Evolutionary conservation across 495 filamentous ascomycete species (phyloP).

Genomic region (Lasiosphaeriaceae sp.): DNA sequence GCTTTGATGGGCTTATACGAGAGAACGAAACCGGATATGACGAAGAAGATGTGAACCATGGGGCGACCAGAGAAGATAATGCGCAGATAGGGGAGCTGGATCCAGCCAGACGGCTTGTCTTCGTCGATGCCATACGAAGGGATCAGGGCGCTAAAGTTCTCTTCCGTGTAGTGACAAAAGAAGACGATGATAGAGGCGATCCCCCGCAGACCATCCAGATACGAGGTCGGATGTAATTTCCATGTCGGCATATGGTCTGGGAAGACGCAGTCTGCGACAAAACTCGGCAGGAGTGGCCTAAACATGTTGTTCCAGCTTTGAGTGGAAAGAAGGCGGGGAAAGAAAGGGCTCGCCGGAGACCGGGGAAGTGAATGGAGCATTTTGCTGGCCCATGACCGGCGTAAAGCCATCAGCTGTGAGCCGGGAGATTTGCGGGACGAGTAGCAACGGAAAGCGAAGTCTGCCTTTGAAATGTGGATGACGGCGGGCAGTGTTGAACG

Average conservation of each 20-base stretch:
- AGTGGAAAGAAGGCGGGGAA: slow-evolving; percentile 1
- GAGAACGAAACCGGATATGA: slow-evolving; percentile 66
- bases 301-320: slow-evolving; percentile 8
- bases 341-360: background rate
- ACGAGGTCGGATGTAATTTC: slow-evolving; percentile 43
- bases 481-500: background rate
- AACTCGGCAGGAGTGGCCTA: slow-evolving; percentile 27
- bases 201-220: slow-evolving; percentile 53
- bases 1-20: slow-evolving; percentile 60
- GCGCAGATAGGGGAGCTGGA: slow-evolving; percentile 62
- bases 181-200: slow-evolving; percentile 53
- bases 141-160: slow-evolving; percentile 33
- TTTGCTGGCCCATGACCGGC: background rate
- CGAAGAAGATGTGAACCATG: slow-evolving; percentile 73
- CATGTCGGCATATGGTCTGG: slow-evolving; percentile 25
- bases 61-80: slow-evolving; percentile 61
- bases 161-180: slow-evolving; percentile 45
- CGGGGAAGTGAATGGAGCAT: slow-evolving; percentile 7
- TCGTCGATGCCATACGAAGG: slow-evolving; percentile 43
- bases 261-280: slow-evolving; percentile 28
- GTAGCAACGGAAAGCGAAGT: background rate
- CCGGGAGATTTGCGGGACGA: background rate
- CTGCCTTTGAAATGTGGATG: background rate
- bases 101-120: slow-evolving; percentile 30
- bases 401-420: slow-evolving; percentile 1